Base-by-base conservation (phyloP, 2,329 filamentous ascomycete species). In the Ophiocordyceps camponoti-rufipedis region DNA sequence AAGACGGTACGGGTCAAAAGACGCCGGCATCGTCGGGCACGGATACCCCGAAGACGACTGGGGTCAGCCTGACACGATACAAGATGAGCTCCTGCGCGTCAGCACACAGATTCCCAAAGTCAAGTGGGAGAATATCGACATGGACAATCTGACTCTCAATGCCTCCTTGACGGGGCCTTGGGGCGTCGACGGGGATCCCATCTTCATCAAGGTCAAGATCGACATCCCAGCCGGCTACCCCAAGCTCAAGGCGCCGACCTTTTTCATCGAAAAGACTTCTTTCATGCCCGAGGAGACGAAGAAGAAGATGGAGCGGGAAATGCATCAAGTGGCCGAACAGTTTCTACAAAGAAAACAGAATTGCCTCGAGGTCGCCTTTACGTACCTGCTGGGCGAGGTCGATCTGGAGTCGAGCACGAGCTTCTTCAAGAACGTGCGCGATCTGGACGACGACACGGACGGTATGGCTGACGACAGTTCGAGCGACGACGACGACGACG, bases 401-500 rank as follows among this genome's bases (percentile, higher is more conserved):
- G 72, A 79, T 51, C 63, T 80, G 4, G 71, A 76, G 43, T 67
- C 65, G 41, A 79, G 75, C 53, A 75, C 74, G 7, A 72, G 70
- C 0, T 72, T 75, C 49, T 78, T 80, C 54, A 75, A 76, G 50
- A 75, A 75, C 49, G 74, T 80, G 11, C 71, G 78, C 51, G 79
- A 83, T 51, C 60, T 78, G 8, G 75, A 75, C 45, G 70, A 76
- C 54, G 68, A 70, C 42, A 55, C 74, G 6, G 73, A 71, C 48
- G 74, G 64, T 3, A 60, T 78, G 33, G 71, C 67, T 29, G 82
- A 84, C 47, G 85, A 91, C 51, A 89, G 85, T 52, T 95, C 86
- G 3, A 93, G 84, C 54, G 84, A 88, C 51, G 85, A 88, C 19
- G 84, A 87, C 38, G 67, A 67, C 42, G 67, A 71, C 23, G 71